phyloP scores from a whole-genome alignment of 345 rosid genomes.

The Pistacia vera region DNA sequence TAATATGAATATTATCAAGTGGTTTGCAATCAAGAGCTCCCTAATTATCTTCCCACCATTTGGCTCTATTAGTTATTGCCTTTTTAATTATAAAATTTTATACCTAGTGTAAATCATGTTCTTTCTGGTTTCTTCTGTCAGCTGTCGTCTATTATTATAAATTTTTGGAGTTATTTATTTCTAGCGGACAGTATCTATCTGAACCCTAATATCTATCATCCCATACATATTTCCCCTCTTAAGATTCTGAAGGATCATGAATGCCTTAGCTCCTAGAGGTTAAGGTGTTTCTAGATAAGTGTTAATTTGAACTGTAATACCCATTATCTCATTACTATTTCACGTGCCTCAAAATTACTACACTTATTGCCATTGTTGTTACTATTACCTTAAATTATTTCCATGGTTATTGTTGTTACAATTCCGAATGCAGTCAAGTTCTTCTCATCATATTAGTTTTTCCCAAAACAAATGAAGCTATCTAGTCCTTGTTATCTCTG shows the following conservation, averaged over 20 bases:
- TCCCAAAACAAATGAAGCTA: not conserved
- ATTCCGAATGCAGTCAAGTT: not conserved
- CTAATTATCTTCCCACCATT: constrained; percentile 4
- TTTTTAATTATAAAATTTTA: not conserved
- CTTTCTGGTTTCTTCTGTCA: not conserved
- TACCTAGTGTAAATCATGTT: not conserved
- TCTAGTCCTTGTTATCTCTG: not conserved
- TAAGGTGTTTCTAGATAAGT: not conserved
- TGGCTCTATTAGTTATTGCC: not conserved
- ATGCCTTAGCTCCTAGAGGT: constrained; percentile 5
- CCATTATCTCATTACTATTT: not conserved
- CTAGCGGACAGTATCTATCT: not conserved
- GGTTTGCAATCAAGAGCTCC: not conserved
- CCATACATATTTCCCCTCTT: not conserved
- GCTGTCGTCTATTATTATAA: not conserved
- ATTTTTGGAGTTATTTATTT: not conserved
- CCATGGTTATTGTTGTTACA: not conserved
- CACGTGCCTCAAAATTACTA: not conserved
- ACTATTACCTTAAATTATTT: not conserved
- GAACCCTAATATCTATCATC: too few species aligned
- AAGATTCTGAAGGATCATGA: constrained; percentile 2
- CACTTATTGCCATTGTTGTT: not conserved
- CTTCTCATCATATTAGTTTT: not conserved
- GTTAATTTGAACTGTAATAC: not conserved
- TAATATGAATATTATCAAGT: constrained; percentile 10